These are phyloP conservation scores for Stentor roeselii DNA, from an alignment of 73 alveolate species.

Conservation along the genomic window DNA sequence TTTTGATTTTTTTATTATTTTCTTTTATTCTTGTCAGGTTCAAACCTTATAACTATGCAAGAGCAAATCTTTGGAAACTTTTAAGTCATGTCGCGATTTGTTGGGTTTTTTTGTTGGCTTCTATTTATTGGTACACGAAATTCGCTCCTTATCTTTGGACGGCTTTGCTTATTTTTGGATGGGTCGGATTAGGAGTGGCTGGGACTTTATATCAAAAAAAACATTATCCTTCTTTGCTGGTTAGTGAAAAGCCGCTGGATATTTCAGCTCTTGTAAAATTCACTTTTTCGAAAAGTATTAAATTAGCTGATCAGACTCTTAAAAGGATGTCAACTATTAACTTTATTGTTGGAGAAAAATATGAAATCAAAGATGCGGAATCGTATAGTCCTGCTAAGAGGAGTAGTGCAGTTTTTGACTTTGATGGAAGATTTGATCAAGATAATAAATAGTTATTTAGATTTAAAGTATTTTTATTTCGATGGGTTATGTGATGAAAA, in stretches of 20 bases:
- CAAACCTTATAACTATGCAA: conserved; percentile 21
- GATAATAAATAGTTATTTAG: no score
- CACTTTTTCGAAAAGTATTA: background rate
- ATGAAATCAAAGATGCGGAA: background rate
- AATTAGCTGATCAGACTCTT: background rate
- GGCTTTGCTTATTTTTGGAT: background rate
- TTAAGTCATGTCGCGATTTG: background rate
- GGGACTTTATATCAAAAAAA: background rate
- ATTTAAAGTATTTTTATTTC: no score
- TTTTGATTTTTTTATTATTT: background rate
- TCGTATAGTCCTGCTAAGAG: no score
- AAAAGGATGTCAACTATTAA: background rate
- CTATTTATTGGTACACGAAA: background rate
- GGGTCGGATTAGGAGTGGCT: background rate
- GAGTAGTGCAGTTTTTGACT: no score
- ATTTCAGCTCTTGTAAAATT: background rate
- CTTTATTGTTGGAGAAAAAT: background rate
- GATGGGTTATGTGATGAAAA: no score
- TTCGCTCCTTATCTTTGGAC: background rate
- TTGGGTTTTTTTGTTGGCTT: background rate
- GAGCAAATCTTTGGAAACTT: background rate
- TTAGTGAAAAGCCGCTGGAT: background rate
- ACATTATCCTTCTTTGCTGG: background rate
- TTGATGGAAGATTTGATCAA: no score
- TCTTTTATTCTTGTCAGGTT: background rate